phyloP scores from a whole-genome alignment of 75 land plant species.

The Pinus tabuliformis region DNA sequence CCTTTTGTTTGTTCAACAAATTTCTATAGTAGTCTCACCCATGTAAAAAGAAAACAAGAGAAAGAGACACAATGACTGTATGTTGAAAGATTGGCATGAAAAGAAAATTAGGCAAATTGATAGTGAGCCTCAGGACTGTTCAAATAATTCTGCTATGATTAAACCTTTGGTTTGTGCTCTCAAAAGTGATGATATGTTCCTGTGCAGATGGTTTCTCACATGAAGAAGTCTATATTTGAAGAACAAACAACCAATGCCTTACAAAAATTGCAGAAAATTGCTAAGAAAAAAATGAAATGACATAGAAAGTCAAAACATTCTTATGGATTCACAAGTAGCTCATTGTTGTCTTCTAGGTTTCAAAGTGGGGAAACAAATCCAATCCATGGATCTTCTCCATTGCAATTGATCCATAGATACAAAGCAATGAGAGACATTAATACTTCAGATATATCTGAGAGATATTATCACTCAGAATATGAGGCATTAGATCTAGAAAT shows the following conservation, averaged over 20 bases:
- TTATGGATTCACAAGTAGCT: background rate
- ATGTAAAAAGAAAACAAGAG: no score
- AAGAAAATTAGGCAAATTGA: no score
- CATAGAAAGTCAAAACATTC: background rate
- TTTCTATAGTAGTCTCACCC: no score
- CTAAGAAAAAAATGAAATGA: slow-evolving; percentile 1
- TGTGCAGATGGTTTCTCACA: slow-evolving; percentile 17
- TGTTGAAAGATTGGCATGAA: no score
- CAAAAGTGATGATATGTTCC: background rate
- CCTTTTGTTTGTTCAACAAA: no score
- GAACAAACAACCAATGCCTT: slow-evolving; percentile 29
- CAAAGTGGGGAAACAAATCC: slow-evolving; percentile 3
- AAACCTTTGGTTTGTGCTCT: background rate
- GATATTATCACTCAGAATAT: background rate
- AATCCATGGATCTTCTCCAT: background rate
- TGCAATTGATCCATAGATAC: background rate
- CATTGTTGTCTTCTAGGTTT: background rate
- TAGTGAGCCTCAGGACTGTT: no score
- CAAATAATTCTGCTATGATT: no score
- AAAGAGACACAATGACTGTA: no score
- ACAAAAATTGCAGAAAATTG: slow-evolving; percentile 17
- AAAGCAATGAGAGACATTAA: slow-evolving; percentile 7
- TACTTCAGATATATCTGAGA: background rate
- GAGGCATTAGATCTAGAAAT: background rate
- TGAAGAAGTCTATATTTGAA: slow-evolving; percentile 16